Conservation (phyloP, 2,329 filamentous ascomycete genomes). For the Claviceps arundinis region DNA sequence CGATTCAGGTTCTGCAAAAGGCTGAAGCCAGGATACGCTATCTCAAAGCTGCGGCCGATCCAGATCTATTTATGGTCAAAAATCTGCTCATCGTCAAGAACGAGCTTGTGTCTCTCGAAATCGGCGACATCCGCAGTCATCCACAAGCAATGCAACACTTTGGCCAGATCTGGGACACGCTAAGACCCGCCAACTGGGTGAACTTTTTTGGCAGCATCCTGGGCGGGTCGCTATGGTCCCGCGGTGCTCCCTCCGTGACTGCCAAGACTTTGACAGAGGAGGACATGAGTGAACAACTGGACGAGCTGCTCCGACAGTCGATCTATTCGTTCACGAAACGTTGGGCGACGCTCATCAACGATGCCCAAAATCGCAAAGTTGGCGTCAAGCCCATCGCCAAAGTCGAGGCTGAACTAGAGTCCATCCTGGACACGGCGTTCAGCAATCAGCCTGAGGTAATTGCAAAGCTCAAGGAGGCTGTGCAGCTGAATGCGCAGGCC, state of each 20-base stretch:
- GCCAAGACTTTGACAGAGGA: conserved; percentile 32
- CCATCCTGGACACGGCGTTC: conserved; percentile 43
- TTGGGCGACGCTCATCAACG: conserved; percentile 40
- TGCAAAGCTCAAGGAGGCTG: conserved; percentile 46
- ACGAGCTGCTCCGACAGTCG: conserved; percentile 47
- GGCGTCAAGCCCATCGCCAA: conserved; percentile 37
- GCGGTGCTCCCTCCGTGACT: conserved; percentile 21
- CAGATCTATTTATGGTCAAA: conserved; percentile 85
- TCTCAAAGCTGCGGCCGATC: conserved; percentile 49
- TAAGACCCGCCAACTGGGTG: conserved; percentile 43
- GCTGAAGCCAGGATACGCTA: conserved; percentile 60
- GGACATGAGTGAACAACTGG: conserved; percentile 51
- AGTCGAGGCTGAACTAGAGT: conserved; percentile 43
- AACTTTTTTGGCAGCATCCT: conserved; percentile 46
- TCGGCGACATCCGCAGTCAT: conserved; percentile 52
- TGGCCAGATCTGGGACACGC: conserved; percentile 49
- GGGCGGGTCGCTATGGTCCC: conserved; percentile 39
- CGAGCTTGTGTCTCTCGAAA: conserved; percentile 90
- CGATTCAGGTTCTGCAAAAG: conserved; percentile 67
- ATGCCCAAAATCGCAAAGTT: conserved; percentile 32
- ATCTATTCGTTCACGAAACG: conserved; percentile 51
- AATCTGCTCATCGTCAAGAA: conserved; percentile 93
- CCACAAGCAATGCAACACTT: conserved; percentile 43
- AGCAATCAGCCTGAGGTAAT: conserved; percentile 46
- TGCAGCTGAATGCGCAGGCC: conserved; percentile 41